Base-by-base conservation (phyloP, 2,329 filamentous ascomycete species). In the Fusarium bactridioides region DNA sequence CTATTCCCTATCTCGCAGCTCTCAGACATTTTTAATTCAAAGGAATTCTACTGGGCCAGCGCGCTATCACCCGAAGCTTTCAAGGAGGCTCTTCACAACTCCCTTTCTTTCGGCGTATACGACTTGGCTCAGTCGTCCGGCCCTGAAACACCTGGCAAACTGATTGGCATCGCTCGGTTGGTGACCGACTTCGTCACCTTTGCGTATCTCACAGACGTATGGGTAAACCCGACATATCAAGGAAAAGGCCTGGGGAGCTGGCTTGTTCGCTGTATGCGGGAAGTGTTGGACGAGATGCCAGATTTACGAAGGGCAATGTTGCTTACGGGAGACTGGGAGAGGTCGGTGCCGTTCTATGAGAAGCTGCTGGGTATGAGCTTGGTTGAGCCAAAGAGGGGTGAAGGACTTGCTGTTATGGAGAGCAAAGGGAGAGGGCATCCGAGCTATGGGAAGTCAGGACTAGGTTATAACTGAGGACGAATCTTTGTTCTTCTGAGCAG, bases 111-210 rank as follows among this genome's bases (percentile, higher is more conserved):
- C 35, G 88, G 87, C 1, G 64, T 91, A 1, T 91, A 90, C 66
- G 33, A 72, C 4, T 10, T 51, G 2, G 5, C 27, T 10, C 21
- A 31, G 5, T 31, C 12, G 1, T 10, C 19, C 4, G 10, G 13
- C 7, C 16, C 15, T 12, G 21, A 19, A 10, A 25, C 67, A 4
- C 4, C n/a, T 1, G 2, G 5, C 0, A 74, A 21, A 2, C 61
- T 82, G 18, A 67, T 82, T 5, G 81, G 81, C 7, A 72, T 82
- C 33, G 76, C 78, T 5, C 76, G 91, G 21, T 79, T 91, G 10
- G 81, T 93, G 53, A 93, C 91, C 1, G 92, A 93, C 77, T 85
- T 85, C 65, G 83, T 87, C 15, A 91, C 90, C 0, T 89, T 92
- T 72, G 87, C 86, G 5, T 93, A 91, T 33, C 58, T 82, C 18